Base-by-base conservation (phyloP, 225 moss, liverwort and hornwort species). In the Anthoceros angustus region DNA sequence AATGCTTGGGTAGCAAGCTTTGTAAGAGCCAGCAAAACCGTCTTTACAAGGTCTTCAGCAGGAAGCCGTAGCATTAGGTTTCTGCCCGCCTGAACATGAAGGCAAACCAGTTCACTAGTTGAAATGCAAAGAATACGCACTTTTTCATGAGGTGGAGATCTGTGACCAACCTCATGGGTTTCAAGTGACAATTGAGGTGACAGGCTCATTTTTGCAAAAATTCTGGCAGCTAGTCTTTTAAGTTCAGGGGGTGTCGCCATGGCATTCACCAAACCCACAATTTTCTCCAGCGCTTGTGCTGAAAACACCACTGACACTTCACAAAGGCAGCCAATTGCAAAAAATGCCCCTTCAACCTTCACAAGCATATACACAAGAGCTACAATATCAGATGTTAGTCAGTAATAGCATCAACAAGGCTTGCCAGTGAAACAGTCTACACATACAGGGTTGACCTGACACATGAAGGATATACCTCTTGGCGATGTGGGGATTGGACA, bases 291-390 rank as follows among this genome's bases (percentile, higher is more conserved):
- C 39, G 84, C 77, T 62, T 77, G 72, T 46, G 69, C 77, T n/a
- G 98, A 85, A 73, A 73, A 98, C 63, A 84, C 81, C 62, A 74
- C 63, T 39, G 89, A 92, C 61, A 98, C 71, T 75, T 92, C 89
- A 63, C 88, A 84, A 41, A 98, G 65, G 74, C 98, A 84, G 16
- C 87, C 87, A 68, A 83, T 80, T 4, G 98, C 87, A 66, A 84
- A 92, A 43, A 98, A 83, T 10, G 92, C 98, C 49, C 92, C 98
- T 72, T 82, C 83, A 50, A 77, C 87, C 98, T 92, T 81, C 50
- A 50, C 64, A 72, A 55, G 55, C 55, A 55, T 55, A 18, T n/a
- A 62, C 61, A 46, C 42, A 66, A 67, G 16, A 42, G 8, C 67
- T 60, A 43, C 70, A 68, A 61, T 40, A 63, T 25, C 18, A 39